These are phyloP conservation scores for Psilocybe cubensis DNA, from an alignment of 768 basidiomycete species.

Conservation along the genomic window DNA sequence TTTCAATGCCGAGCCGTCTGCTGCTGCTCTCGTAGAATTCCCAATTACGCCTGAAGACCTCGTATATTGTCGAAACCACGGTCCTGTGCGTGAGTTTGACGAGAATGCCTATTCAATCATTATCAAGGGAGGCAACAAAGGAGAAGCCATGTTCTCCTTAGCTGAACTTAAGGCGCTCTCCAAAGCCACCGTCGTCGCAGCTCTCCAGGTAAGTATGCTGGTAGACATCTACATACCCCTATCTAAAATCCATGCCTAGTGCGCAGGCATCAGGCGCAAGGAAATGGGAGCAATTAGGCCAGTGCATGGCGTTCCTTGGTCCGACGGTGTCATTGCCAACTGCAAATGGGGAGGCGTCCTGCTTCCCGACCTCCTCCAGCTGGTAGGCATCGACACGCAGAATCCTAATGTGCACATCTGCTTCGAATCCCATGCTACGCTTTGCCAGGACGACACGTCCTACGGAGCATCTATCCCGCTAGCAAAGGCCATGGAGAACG, in stretches of 20 bases:
- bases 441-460: slow-evolving; percentile 62
- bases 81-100: slow-evolving; percentile 56
- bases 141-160: slow-evolving; percentile 37
- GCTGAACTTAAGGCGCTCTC: slow-evolving; percentile 45
- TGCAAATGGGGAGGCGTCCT: slow-evolving; percentile 67
- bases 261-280: slow-evolving; percentile 68
- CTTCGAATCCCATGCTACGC: slow-evolving; percentile 62
- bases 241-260: slow-evolving; percentile 34
- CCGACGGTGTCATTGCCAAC: slow-evolving; percentile 72
- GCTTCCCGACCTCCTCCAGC: slow-evolving; percentile 57
- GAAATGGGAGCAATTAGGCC: slow-evolving; percentile 64
- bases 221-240: neutral
- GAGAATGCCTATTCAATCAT: slow-evolving; percentile 45
- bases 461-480: slow-evolving; percentile 70
- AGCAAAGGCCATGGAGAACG: slow-evolving; percentile 49
- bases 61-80: slow-evolving; percentile 77
- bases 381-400: slow-evolving; percentile 39
- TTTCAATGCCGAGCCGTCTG: slow-evolving; percentile 72
- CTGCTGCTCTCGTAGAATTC: slow-evolving; percentile 58
- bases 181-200: slow-evolving; percentile 49
- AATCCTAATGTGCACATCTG: slow-evolving; percentile 54
- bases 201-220: slow-evolving; percentile 48
- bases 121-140: slow-evolving; percentile 37
- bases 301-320: slow-evolving; percentile 66
- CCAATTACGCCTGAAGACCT: slow-evolving; percentile 62